Percentiles rank a stretch among this genome's conserved stretches.
phyloP scores from a whole-genome alignment of 495 filamentous ascomycete genomes.

The Penicillium silybi region DNA sequence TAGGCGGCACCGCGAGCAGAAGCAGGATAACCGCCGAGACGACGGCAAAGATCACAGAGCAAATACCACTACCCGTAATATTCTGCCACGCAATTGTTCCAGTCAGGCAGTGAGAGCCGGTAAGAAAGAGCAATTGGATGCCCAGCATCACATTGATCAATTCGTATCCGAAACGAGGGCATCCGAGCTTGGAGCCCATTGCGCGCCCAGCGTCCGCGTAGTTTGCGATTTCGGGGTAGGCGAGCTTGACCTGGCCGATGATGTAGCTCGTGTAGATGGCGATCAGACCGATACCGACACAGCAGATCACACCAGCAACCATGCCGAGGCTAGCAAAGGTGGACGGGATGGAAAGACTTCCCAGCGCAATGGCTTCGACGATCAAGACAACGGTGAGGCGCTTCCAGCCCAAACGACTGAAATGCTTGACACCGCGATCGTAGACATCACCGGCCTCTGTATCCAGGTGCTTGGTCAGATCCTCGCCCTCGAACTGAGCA shows the following conservation, averaged over 20 bases:
- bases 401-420: slow-evolving; percentile 26
- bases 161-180: slow-evolving; percentile 46
- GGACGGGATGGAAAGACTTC: slow-evolving; percentile 51
- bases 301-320: slow-evolving; percentile 47
- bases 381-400: slow-evolving; percentile 40
- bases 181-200: slow-evolving; percentile 33
- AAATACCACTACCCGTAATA: slow-evolving; percentile 52
- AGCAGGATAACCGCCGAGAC: slow-evolving; percentile 56
- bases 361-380: slow-evolving; percentile 58
- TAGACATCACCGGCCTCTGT: not conserved
- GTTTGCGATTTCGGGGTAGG: slow-evolving; percentile 56
- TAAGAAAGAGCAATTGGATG: slow-evolving; percentile 59
- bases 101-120: slow-evolving; percentile 63
- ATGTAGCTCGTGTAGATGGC: slow-evolving; percentile 67
- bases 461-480: not conserved
- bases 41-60: slow-evolving; percentile 57
- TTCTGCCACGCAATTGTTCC: slow-evolving; percentile 62
- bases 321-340: slow-evolving; percentile 56
- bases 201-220: slow-evolving; percentile 58
- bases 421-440: slow-evolving; percentile 10
- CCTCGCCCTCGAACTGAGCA: not conserved
- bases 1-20: slow-evolving; percentile 53
- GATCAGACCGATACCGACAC: slow-evolving; percentile 53
- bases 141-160: slow-evolving; percentile 53
- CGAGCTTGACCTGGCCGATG: slow-evolving; percentile 62